Evolutionary conservation across 1,139 yeast genomes (phyloP).

Genomic region (Arxiozyma slooffiae): DNA sequence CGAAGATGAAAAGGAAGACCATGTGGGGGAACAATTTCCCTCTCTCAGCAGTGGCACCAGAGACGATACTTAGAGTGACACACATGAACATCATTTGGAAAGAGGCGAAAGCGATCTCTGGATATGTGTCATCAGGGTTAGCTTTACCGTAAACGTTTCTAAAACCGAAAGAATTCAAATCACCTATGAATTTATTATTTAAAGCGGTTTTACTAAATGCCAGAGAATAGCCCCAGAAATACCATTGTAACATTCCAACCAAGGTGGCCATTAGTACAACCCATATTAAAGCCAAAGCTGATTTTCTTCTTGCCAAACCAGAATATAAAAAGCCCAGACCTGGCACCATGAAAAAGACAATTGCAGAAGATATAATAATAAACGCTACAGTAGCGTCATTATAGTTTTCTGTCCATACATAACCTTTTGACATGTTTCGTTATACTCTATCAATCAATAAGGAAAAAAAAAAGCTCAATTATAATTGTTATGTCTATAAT

Average conservation of each 20-base stretch:
- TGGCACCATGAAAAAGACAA: constrained; percentile 88
- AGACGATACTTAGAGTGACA: constrained; percentile 81
- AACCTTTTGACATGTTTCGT: constrained; percentile 8
- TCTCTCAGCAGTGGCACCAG: constrained; percentile 93
- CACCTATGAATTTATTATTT: constrained; percentile 76
- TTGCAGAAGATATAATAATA: constrained; percentile 47
- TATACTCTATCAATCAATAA: neutral
- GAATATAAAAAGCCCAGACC: constrained; percentile 90
- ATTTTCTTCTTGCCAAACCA: constrained; percentile 84
- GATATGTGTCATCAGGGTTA: constrained; percentile 40
- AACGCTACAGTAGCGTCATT: constrained; percentile 46
- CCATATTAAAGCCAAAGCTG: constrained; percentile 86
- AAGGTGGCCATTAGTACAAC: constrained; percentile 63
- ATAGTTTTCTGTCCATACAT: constrained; percentile 32
- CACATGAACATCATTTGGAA: constrained; percentile 89
- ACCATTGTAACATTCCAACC: constrained; percentile 87
- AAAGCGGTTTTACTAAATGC: constrained; percentile 67
- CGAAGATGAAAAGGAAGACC: constrained; percentile 78
- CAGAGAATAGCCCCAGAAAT: constrained; percentile 93
- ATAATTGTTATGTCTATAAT: too few relatives aligned
- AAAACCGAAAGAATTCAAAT: constrained; percentile 72
- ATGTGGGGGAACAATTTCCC: constrained; percentile 81
- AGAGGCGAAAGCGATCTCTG: constrained; percentile 74
- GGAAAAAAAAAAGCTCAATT: too few relatives aligned
- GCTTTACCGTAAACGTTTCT: constrained; percentile 52